Evolutionary conservation across 1,139 yeast species (phyloP).

Genomic region (Blastobotrys apis): DNA sequence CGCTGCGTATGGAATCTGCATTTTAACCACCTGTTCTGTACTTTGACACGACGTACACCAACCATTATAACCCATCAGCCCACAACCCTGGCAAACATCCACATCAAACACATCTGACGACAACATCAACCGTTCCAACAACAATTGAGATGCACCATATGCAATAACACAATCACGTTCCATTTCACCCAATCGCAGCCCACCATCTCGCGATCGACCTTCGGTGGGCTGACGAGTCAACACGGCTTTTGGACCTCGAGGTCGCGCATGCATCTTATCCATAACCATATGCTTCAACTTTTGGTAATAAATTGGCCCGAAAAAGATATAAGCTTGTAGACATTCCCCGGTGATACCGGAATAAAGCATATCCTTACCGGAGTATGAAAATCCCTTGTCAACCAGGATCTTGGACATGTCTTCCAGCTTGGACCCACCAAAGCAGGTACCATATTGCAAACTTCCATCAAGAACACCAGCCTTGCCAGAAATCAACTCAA

Average conservation of each 20-base stretch:
- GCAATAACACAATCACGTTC: conserved; percentile 99
- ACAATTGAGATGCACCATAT: conserved; percentile 94
- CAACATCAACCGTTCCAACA: conserved; percentile 90
- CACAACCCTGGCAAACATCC: conserved; percentile 90
- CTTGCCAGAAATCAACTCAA: conserved; percentile 91
- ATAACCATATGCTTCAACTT: conserved; percentile 98
- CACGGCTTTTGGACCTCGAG: conserved; percentile 98
- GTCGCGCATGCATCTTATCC: conserved; percentile 99
- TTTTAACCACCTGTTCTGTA: conserved; percentile 77
- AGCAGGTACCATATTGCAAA: conserved; percentile 94
- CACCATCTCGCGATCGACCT: conserved; percentile 99
- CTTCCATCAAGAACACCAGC: conserved; percentile 95
- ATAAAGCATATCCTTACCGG: conserved; percentile 96
- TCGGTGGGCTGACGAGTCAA: conserved; percentile 98
- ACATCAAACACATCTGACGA: conserved; percentile 98
- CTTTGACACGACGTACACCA: conserved; percentile 97
- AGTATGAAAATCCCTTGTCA: conserved; percentile 86
- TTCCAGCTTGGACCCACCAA: conserved; percentile 92
- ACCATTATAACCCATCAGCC: conserved; percentile 95
- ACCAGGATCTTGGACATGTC: conserved; percentile 94
- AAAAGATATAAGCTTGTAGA: conserved; percentile 93
- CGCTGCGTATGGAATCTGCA: conserved; percentile 98
- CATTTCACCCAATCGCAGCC: conserved; percentile 98
- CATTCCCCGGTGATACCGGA: conserved; percentile 99
- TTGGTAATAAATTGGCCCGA: conserved; percentile 97